These are phyloP conservation scores for Sporisorium reilianum DNA, from an alignment of 1,284 basidiomycete species.

Conservation along the genomic window DNA sequence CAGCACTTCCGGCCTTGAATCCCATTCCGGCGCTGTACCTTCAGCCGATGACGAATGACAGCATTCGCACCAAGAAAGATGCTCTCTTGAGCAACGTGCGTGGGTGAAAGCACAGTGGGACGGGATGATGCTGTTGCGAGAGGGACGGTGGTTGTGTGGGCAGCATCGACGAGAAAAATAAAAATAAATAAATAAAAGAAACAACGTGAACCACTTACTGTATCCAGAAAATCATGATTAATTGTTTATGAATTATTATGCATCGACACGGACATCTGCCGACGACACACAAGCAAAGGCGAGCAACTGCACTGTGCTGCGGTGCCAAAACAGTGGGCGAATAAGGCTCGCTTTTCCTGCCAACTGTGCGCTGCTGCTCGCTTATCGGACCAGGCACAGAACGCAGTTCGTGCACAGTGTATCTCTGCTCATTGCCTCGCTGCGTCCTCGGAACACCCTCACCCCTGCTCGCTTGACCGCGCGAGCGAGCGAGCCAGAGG, in stretches of 20 bases:
- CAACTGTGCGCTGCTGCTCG: slow-evolving; percentile 3
- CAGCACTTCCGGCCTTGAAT: too few species aligned
- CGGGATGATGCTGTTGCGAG: too few species aligned
- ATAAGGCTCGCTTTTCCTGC: slow-evolving; percentile 38
- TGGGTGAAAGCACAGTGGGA: too few species aligned
- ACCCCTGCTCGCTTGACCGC: slow-evolving; percentile 10
- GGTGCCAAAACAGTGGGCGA: not conserved
- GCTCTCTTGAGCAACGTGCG: too few species aligned
- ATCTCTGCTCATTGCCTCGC: not conserved
- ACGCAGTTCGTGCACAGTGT: not conserved
- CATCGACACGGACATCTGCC: not conserved
- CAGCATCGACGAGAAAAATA: not conserved
- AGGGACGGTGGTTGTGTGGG: not conserved
- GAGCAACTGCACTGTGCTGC: not conserved
- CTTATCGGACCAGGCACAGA: slow-evolving; percentile 21
- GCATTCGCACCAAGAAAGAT: too few species aligned
- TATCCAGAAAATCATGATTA: not conserved
- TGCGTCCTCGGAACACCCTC: slow-evolving; percentile 8
- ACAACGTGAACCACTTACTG: not conserved
- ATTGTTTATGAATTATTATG: not conserved
- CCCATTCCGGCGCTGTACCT: too few species aligned
- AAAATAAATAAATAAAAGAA: not conserved
- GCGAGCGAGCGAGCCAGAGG: not conserved
- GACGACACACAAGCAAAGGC: too few species aligned
- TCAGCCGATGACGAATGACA: too few species aligned